Conservation (phyloP, 805 yeast genomes). For the Nakazawaea ambrosiae region DNA sequence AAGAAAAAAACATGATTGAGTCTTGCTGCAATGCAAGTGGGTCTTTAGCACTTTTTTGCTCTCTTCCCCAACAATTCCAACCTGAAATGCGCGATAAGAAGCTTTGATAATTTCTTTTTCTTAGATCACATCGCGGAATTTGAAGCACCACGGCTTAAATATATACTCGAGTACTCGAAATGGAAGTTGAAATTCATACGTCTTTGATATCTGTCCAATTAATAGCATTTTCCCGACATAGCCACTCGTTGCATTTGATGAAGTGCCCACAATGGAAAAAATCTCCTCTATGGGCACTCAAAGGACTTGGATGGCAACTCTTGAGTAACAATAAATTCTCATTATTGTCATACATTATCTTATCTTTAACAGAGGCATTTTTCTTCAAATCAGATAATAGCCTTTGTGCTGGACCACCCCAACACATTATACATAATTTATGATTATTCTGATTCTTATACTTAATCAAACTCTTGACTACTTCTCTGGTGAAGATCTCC, state of each 20-base stretch:
- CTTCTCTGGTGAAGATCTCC: constrained; percentile 82
- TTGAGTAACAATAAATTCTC: constrained; percentile 39
- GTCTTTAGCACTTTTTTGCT: too few species aligned
- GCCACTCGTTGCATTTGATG: constrained; percentile 71
- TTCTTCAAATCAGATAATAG: constrained; percentile 23
- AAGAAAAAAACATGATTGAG: too few species aligned
- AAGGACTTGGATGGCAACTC: constrained; percentile 92
- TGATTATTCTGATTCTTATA: constrained; percentile 34
- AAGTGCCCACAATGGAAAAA: constrained; percentile 78
- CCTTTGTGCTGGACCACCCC: constrained; percentile 40
- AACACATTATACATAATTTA: constrained; percentile 70
- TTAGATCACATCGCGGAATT: too few species aligned
- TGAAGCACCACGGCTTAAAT: too few species aligned
- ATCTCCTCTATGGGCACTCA: constrained; percentile 75
- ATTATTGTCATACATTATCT: constrained; percentile 26
- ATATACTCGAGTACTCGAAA: too few species aligned
- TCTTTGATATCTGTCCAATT: constrained; percentile 11
- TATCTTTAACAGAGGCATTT: too few species aligned
- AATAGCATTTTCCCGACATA: constrained; percentile 32
- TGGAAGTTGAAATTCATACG: too few species aligned
- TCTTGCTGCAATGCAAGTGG: too few species aligned
- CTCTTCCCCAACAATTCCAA: too few species aligned
- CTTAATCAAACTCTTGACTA: constrained; percentile 44
- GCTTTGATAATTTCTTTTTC: too few species aligned
- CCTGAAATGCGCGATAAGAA: too few species aligned